phyloP scores from a whole-genome alignment of 371 early-diverging fungal species.

The Actinomucor elegans region DNA sequence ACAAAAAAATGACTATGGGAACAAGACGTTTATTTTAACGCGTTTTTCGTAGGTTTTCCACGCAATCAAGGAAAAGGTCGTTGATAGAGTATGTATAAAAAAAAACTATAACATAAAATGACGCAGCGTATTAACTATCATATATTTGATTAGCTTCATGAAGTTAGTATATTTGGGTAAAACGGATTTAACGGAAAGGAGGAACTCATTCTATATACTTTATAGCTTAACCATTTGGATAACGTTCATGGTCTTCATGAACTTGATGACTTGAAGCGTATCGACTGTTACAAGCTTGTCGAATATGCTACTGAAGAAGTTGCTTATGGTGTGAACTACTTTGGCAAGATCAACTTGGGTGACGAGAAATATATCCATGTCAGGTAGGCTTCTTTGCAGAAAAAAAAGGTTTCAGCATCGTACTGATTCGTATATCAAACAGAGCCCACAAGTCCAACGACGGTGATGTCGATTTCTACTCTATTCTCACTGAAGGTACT shows the following conservation, averaged over 20 bases:
- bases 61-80: constrained; percentile 37
- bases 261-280: constrained; percentile 47
- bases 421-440: background rate
- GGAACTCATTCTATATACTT: background rate
- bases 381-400: constrained; percentile 28
- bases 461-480: constrained; percentile 40
- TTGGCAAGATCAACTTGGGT: constrained; percentile 53
- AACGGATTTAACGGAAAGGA: background rate
- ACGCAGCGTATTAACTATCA: background rate
- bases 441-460: constrained; percentile 47
- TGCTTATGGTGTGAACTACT: constrained; percentile 55
- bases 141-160: constrained; percentile 20
- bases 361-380: constrained; percentile 51
- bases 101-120: background rate
- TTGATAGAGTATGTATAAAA: constrained; percentile 28
- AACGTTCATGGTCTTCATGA: constrained; percentile 48
- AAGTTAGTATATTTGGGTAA: constrained; percentile 12
- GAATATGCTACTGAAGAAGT: constrained; percentile 54
- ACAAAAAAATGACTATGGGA: background rate
- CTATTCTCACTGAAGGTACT: constrained; percentile 47
- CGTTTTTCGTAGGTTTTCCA: constrained; percentile 33
- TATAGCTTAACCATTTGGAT: constrained; percentile 42
- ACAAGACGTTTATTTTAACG: background rate
- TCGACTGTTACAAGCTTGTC: constrained; percentile 43
- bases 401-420: no score